A percentile compares a stretch with the other conserved stretches of the same genome.
These are phyloP conservation scores for Gastrodia elata DNA, from an alignment of 106 monocot genomes.

Conservation along the genomic window DNA sequence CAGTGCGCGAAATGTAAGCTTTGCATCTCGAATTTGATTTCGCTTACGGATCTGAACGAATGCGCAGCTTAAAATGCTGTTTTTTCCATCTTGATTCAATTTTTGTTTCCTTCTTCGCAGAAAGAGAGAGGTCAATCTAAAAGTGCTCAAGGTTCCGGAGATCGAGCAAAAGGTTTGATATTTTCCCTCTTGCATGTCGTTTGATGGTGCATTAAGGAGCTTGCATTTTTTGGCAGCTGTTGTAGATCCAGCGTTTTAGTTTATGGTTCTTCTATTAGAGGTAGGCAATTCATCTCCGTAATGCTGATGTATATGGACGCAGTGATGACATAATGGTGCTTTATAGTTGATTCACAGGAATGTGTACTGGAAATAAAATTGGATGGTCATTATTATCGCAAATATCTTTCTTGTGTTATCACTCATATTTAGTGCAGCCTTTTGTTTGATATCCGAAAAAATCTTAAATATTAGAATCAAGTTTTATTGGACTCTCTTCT, in stretches of 20 bases:
- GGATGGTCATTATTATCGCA: background rate
- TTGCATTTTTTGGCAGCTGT: slow-evolving; percentile 2
- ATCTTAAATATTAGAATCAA: background rate
- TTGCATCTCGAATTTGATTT: background rate
- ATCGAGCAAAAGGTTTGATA: slow-evolving; percentile 86
- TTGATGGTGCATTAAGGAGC: background rate
- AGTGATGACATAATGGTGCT: background rate
- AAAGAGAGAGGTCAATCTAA: slow-evolving; percentile 98
- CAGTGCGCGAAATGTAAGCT: slow-evolving; percentile 84
- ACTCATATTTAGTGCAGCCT: background rate
- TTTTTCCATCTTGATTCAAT: background rate
- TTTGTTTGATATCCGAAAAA: background rate
- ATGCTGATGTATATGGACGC: background rate
- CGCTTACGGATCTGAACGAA: background rate
- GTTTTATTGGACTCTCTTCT: background rate
- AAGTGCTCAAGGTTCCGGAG: slow-evolving; percentile 94
- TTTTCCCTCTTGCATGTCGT: background rate
- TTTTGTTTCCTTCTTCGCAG: slow-evolving; percentile 27
- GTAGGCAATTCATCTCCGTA: background rate
- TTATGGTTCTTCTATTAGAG: background rate
- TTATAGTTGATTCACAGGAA: background rate
- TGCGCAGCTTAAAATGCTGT: background rate
- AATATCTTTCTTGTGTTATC: background rate
- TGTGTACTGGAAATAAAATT: background rate
- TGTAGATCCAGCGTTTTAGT: background rate